Conservation (phyloP, 768 basidiomycete genomes). For the Amanita pseudoporphyria region DNA sequence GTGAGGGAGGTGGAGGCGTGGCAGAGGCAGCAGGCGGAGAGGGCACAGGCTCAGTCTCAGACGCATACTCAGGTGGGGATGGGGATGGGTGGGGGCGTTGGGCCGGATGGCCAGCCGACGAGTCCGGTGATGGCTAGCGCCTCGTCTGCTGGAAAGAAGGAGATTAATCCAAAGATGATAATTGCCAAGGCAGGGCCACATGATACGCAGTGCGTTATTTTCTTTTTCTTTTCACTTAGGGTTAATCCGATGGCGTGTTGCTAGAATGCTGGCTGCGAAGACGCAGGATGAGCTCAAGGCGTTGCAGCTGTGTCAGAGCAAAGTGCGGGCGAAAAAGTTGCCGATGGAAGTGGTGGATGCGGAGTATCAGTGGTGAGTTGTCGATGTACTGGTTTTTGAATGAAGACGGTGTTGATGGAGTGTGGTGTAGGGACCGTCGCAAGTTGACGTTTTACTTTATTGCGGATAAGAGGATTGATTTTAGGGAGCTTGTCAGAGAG, state of each 20-base stretch:
- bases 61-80: conserved; percentile 23
- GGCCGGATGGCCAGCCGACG: conserved; percentile 30
- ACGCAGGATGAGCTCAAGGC: conserved; percentile 89
- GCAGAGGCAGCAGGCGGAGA: conserved; percentile 65
- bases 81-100: conserved; percentile 27
- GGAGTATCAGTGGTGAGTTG: conserved; percentile 90
- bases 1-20: conserved; percentile 85
- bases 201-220: conserved; percentile 57
- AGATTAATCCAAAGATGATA: conserved; percentile 95
- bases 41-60: conserved; percentile 14
- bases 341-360: conserved; percentile 99
- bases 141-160: conserved; percentile 55
- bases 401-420: background rate
- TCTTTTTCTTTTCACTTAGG: conserved; percentile 7
- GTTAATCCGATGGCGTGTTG: conserved; percentile 6
- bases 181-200: conserved; percentile 78
- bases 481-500: conserved; percentile 92
- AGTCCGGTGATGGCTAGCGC: conserved; percentile 32
- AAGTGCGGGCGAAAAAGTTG: conserved; percentile 87
- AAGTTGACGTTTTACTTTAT: conserved; percentile 98
- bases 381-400: background rate
- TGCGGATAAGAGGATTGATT: conserved; percentile 92
- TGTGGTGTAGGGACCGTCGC: conserved; percentile 73
- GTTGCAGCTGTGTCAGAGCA: conserved; percentile 81
- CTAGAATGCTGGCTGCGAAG: conserved; percentile 70